Base-by-base conservation (phyloP, 768 basidiomycete genomes). In the Russula griseocarnosa region DNA sequence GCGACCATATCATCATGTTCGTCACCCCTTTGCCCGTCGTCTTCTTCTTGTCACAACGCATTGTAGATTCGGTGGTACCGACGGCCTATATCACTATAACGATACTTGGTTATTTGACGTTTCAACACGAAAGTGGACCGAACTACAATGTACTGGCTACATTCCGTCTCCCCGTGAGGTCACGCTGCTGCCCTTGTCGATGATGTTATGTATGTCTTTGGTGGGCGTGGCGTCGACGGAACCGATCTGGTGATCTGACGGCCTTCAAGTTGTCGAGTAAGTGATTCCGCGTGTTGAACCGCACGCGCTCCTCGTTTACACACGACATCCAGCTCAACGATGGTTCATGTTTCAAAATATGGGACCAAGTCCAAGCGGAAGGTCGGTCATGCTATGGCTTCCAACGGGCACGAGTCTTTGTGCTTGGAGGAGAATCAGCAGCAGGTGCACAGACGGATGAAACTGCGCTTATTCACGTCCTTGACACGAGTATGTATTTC, bases 341-440 rank as follows among this genome's bases (percentile, higher is more conserved):
- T 99, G 97, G 97, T 99, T 95, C 77, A 98, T 95, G 93, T 99
- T 99, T 79, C 94, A 98, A 75, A 97, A 98, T 72, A 99, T 99
- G 97, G 97, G 97, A 0, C 96, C 96, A 20, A 84, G 92, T 18
- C 97, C 97, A 0, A 87, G 81, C 46, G 92, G 93, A 3, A 83
- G 97, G 55, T 95, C 93, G 10, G 97, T 2, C 97, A 99, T 75
- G 92, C 96, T n/a, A 96, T 99, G 94, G 93, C 95, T 8, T 86
- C 92, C 14, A 87, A 90, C 72, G 93, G 34, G 83, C 87, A 54
- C 84, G 87, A 66, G 90, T 99, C 5, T 92, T 92, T 69, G 94
- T 99, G 6, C 82, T 99, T 18, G 97, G 97, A 47, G 97, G 97
- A 20, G 97, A 98, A 76, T 92, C 92, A 1, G 87, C 89, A 74